Evolutionary conservation across 2,329 filamentous ascomycete genomes (phyloP).

Genomic region (Thyridium curvatum): DNA sequence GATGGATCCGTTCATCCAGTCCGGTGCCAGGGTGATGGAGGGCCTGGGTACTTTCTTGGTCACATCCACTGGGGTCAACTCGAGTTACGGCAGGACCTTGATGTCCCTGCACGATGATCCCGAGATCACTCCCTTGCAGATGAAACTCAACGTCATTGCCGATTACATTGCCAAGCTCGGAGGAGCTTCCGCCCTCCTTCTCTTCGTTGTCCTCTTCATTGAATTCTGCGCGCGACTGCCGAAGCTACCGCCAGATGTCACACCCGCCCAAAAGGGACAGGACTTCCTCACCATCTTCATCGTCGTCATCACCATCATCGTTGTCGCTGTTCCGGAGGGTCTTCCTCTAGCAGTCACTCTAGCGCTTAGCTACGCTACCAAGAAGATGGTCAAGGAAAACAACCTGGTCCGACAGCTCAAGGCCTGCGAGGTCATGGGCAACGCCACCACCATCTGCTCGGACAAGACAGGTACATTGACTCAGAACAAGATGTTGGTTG

Average conservation of each 20-base stretch:
- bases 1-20: conserved; percentile 80
- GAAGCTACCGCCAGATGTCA: conserved; percentile 35
- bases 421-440: conserved; percentile 77
- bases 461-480: conserved; percentile 63
- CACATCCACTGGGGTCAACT: conserved; percentile 67
- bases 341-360: conserved; percentile 73
- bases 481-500: conserved; percentile 62
- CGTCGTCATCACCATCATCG: conserved; percentile 72
- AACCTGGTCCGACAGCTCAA: conserved; percentile 72
- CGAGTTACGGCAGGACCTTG: conserved; percentile 69
- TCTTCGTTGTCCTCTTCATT: conserved; percentile 84
- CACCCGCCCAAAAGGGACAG: conserved; percentile 70
- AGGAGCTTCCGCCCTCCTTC: conserved; percentile 67
- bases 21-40: conserved; percentile 71
- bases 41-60: conserved; percentile 70
- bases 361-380: conserved; percentile 70
- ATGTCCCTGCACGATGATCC: conserved; percentile 68
- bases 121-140: conserved; percentile 70
- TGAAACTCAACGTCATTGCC: conserved; percentile 68
- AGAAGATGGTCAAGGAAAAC: conserved; percentile 70
- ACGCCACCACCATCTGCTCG: conserved; percentile 64
- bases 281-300: conserved; percentile 72
- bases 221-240: conserved; percentile 69
- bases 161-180: conserved; percentile 74
- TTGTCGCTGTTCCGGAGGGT: conserved; percentile 74